Conservation (phyloP, 305 asterid species). For the Rubia balearica region DNA sequence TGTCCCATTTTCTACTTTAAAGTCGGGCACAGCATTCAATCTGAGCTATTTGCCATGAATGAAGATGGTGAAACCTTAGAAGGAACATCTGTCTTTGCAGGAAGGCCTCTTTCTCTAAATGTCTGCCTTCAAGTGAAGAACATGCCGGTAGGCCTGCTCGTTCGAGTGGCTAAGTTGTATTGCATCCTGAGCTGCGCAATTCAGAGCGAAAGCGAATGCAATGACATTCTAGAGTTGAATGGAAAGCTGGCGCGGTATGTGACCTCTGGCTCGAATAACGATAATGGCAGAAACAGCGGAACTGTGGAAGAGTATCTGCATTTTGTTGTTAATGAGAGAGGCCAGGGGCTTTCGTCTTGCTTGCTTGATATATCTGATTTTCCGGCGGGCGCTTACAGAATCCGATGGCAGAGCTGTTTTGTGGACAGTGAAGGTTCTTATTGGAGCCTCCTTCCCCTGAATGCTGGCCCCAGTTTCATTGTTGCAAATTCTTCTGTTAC, state of each 20-base stretch:
- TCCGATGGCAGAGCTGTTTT: constrained; percentile 67
- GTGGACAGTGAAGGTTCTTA: constrained; percentile 56
- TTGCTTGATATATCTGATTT: constrained; percentile 58
- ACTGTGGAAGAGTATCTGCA: constrained; percentile 33
- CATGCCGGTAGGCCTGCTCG: constrained; percentile 26
- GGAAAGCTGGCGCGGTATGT: constrained; percentile 42
- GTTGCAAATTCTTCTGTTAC: constrained; percentile 17
- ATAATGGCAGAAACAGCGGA: background rate
- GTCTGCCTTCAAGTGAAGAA: constrained; percentile 64
- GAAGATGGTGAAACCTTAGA: constrained; percentile 47
- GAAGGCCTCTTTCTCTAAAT: constrained; percentile 46
- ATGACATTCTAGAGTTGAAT: constrained; percentile 41
- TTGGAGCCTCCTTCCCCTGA: constrained; percentile 56
- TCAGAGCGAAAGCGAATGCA: constrained; percentile 29
- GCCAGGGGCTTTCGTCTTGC: constrained; percentile 79
- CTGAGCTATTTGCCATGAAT: constrained; percentile 57
- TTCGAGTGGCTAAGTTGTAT: constrained; percentile 34
- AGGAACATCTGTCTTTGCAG: constrained; percentile 39
- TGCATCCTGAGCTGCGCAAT: constrained; percentile 48
- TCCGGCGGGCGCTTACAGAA: constrained; percentile 56
- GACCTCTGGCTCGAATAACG: constrained; percentile 22
- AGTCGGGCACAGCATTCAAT: constrained; percentile 51
- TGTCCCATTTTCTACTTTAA: constrained; percentile 62
- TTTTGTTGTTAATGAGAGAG: constrained; percentile 43
- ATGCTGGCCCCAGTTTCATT: constrained; percentile 42